Evolutionary conservation across 208 protist species (phyloP).

Genomic region (Willaertia magna): DNA sequence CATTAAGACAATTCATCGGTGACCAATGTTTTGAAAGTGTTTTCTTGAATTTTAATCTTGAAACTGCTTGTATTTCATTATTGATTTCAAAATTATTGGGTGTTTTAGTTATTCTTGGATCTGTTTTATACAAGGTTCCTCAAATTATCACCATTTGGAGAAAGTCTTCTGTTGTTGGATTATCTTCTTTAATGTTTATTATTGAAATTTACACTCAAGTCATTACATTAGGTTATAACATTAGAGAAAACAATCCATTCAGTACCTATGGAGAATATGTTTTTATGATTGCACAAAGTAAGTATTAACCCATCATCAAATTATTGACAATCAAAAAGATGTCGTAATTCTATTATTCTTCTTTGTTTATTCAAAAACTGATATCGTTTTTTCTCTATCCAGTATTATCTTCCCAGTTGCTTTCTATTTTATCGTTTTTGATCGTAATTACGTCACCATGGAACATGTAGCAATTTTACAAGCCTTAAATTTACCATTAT

Average conservation of each 20-base stretch:
- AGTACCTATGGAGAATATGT: slow-evolving; percentile 11
- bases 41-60: background rate
- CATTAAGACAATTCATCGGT: no score
- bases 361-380: background rate
- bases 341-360: background rate
- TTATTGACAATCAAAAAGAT: background rate
- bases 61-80: background rate
- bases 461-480: background rate
- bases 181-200: background rate
- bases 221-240: background rate
- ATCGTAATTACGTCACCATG: background rate
- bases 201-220: background rate
- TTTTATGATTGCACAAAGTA: slow-evolving; percentile 3
- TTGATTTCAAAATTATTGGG: slow-evolving; percentile 5
- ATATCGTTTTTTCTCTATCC: background rate
- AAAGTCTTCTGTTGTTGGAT: background rate
- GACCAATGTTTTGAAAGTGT: background rate
- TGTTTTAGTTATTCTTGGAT: background rate
- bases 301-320: background rate
- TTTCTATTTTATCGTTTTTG: background rate
- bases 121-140: slow-evolving; percentile 4
- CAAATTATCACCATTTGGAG: slow-evolving; percentile 10
- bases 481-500: background rate
- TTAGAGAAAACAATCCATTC: background rate
- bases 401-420: background rate